phyloP scores from a whole-genome alignment of 345 rosid genomes.

The Populus simonii region DNA sequence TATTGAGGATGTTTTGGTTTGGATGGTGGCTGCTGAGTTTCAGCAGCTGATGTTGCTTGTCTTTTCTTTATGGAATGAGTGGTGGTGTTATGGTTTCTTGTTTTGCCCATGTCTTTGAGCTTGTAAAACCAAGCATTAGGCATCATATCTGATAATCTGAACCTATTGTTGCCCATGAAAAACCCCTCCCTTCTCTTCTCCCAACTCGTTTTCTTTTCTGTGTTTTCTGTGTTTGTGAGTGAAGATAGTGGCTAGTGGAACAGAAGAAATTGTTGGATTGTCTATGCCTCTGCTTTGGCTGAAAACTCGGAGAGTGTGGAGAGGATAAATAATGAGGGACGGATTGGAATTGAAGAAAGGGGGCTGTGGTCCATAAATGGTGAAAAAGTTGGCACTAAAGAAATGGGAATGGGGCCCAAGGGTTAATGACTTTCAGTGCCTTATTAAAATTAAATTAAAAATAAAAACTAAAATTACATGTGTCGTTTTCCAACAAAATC shows the following conservation, averaged over 20 bases:
- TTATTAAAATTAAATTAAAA: too few species aligned
- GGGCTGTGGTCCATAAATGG: slow-evolving; percentile 18
- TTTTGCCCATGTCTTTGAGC: slow-evolving; percentile 55
- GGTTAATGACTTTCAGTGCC: slow-evolving; percentile 7
- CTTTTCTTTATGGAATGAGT: slow-evolving; percentile 15
- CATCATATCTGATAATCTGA: slow-evolving; percentile 70
- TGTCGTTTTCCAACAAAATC: too few species aligned
- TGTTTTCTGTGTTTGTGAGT: neutral
- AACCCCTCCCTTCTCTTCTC: neutral
- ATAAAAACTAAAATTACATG: too few species aligned
- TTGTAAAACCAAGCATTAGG: slow-evolving; percentile 88
- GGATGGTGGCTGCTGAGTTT: slow-evolving; percentile 19
- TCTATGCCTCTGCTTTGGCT: neutral
- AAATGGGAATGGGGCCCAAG: slow-evolving; percentile 10
- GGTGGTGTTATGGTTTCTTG: slow-evolving; percentile 24
- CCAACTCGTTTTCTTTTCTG: neutral
- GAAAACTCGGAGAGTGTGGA: neutral
- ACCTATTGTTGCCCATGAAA: slow-evolving; percentile 70
- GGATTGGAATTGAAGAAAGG: neutral
- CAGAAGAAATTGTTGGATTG: neutral
- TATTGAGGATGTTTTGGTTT: slow-evolving; percentile 33
- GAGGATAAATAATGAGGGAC: neutral
- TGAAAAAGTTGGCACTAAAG: slow-evolving; percentile 13
- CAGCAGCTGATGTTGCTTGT: slow-evolving; percentile 2
- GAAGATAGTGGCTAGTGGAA: neutral